Percentiles rank a stretch among this genome's conserved stretches.
These are phyloP conservation scores for Aleurites moluccanus DNA, from an alignment of 441 rosid genomes.

Conservation along the genomic window DNA sequence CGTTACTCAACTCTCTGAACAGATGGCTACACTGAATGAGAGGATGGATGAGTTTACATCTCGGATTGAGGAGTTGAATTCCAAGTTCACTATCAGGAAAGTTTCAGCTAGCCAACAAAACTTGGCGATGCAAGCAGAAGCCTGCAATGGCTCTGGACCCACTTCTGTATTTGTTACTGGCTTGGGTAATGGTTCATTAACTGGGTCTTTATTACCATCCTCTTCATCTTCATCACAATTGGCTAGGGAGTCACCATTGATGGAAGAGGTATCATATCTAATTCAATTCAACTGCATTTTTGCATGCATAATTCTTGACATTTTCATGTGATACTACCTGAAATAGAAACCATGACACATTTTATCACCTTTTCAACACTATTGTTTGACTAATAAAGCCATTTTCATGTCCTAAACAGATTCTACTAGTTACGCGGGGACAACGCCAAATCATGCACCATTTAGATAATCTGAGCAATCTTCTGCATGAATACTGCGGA, in stretches of 20 bases:
- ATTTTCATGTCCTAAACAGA: conserved; percentile 37
- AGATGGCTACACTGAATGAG: conserved; percentile 88
- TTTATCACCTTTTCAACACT: neutral
- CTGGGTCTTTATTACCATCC: conserved; percentile 55
- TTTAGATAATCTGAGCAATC: conserved; percentile 72
- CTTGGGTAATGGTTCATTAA: conserved; percentile 53
- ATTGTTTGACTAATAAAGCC: neutral
- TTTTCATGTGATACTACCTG: too few relatives aligned
- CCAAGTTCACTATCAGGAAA: conserved; percentile 57
- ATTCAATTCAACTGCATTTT: neutral
- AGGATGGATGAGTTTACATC: conserved; percentile 94
- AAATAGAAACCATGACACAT: neutral
- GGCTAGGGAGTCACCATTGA: conserved; percentile 69
- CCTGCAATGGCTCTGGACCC: conserved; percentile 73
- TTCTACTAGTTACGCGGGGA: conserved; percentile 54
- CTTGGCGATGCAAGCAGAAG: conserved; percentile 68
- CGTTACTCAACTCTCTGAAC: conserved; percentile 85
- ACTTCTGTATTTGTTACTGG: conserved; percentile 57
- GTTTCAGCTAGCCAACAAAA: conserved; percentile 78
- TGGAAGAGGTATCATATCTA: conserved; percentile 80
- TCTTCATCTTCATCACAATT: conserved; percentile 87
- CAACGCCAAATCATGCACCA: conserved; percentile 93
- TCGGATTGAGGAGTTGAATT: conserved; percentile 79
- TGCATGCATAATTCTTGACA: neutral
- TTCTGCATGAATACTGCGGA: conserved; percentile 60